Evolutionary conservation across 2,329 filamentous ascomycete species (phyloP).

Genomic region (Epichloe scottii): DNA sequence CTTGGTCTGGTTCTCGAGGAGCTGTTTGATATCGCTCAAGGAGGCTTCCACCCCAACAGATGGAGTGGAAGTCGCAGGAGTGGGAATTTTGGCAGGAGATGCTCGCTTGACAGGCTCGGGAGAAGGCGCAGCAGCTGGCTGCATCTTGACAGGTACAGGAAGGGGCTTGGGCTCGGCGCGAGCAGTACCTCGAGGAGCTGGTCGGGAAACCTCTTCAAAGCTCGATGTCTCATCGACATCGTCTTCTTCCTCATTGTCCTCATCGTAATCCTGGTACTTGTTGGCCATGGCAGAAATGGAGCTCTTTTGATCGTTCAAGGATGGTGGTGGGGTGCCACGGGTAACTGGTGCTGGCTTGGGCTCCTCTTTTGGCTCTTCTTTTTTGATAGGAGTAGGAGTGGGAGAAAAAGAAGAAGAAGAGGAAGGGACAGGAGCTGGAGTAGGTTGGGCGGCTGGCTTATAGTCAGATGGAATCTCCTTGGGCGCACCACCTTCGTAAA

Average conservation of each 20-base stretch:
- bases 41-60: slow-evolving; percentile 43
- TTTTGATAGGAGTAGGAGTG: slow-evolving; percentile 30
- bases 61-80: slow-evolving; percentile 18
- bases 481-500: slow-evolving; percentile 75
- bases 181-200: slow-evolving; percentile 44
- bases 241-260: slow-evolving; percentile 49
- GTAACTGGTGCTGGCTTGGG: slow-evolving; percentile 33
- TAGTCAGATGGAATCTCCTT: slow-evolving; percentile 63
- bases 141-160: slow-evolving; percentile 20
- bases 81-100: slow-evolving; percentile 19
- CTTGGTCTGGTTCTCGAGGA: slow-evolving; percentile 65
- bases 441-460: slow-evolving; percentile 40
- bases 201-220: slow-evolving; percentile 78
- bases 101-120: slow-evolving; percentile 17
- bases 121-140: slow-evolving; percentile 10
- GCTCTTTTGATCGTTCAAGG: slow-evolving; percentile 71
- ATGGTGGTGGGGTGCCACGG: slow-evolving; percentile 41
- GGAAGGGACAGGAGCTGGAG: slow-evolving; percentile 23
- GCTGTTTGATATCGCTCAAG: slow-evolving; percentile 62
- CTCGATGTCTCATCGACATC: slow-evolving; percentile 58
- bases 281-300: slow-evolving; percentile 77
- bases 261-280: slow-evolving; percentile 68
- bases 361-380: slow-evolving; percentile 23
- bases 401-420: not conserved
- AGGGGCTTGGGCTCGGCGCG: slow-evolving; percentile 29